Base-by-base conservation (phyloP, 331 rosid genomes). In the Pyracantha coccinea region DNA sequence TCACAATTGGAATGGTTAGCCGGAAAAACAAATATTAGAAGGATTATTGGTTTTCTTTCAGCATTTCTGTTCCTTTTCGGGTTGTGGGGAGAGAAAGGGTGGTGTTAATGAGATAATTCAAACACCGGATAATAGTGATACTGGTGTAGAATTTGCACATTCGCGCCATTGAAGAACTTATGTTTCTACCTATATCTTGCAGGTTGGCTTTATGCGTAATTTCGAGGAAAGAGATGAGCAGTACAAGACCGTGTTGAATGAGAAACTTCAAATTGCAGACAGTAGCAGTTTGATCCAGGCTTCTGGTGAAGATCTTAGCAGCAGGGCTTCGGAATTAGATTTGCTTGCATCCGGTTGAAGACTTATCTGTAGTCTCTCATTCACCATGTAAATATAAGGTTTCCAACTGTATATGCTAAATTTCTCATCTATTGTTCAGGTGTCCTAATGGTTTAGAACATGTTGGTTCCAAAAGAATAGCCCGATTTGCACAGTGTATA, bases 121-220 rank as follows among this genome's bases (percentile, higher is more conserved):
- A 38, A 38, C 10, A 38, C 45, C 1, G 14, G 45, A 38, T 10
- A 38, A 38, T 10, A 38, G 45, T 38, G 45, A 38, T 38, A 10
- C 45, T 38, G 45, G 45, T 38, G 45, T 38, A 38, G 45, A 38
- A 10, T 38, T 38, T 38, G 45, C 45, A 38, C 45, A 10, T 38
- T 38, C 14, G 1, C 14, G 0, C 45, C 45, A 0, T 38, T 38
- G 45, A 38, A 38, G 14, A 10, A 38, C 45, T 38, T 38, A 38
- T 38, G 45, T 38, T 38, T 14, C 12, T n/a, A 38, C 45, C 33
- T 25, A 2, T 28, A 14, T 20, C 62, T 76, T 77, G 80, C 74
- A 93, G 98, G 91, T 93, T 64, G 97, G 89, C 78, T 81, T 92
- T 84, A 88, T 90, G 75, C 96, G 89, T 19, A 77, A 75, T 73